Percentiles rank a stretch among this genome's conserved stretches.
Evolutionary conservation across 805 yeast species (phyloP).

Genomic region (Metschnikowia sp.): DNA sequence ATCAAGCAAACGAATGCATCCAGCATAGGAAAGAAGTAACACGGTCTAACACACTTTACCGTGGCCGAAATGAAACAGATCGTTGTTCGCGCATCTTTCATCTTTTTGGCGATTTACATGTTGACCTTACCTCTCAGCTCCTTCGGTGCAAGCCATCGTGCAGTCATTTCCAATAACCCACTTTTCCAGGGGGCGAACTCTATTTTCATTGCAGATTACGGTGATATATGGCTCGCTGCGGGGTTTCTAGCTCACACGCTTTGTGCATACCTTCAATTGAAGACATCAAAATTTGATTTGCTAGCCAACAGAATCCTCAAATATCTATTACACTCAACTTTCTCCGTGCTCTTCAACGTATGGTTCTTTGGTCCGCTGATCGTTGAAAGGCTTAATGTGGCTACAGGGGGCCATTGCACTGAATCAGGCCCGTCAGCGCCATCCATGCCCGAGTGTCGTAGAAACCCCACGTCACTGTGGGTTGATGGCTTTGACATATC

Average conservation of each 20-base stretch:
- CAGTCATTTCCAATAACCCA: conserved; percentile 11
- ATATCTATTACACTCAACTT: conserved; percentile 12
- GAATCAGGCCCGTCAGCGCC: background rate
- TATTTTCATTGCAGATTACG: conserved; percentile 24
- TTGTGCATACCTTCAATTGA: background rate
- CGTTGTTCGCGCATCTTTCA: background rate
- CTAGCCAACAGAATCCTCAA: conserved; percentile 2
- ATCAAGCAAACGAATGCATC: too few species aligned
- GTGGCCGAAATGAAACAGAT: background rate
- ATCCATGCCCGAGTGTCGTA: conserved; percentile 6
- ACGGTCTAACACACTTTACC: too few species aligned
- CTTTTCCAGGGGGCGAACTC: conserved; percentile 19
- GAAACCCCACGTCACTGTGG: conserved; percentile 7
- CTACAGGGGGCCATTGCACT: conserved; percentile 16
- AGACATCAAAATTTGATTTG: background rate
- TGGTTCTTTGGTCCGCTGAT: conserved; percentile 38
- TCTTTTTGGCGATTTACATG: conserved; percentile 16
- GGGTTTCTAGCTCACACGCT: conserved; percentile 15
- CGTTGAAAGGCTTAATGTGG: conserved; percentile 25
- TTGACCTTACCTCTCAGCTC: conserved; percentile 23
- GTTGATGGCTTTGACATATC: conserved; percentile 16
- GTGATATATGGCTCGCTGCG: conserved; percentile 29
- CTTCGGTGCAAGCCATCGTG: conserved; percentile 12
- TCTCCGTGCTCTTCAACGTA: conserved; percentile 13
- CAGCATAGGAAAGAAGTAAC: too few species aligned